phyloP scores from a whole-genome alignment of 179 eudicot genomes.

The Gypsophila paniculata region DNA sequence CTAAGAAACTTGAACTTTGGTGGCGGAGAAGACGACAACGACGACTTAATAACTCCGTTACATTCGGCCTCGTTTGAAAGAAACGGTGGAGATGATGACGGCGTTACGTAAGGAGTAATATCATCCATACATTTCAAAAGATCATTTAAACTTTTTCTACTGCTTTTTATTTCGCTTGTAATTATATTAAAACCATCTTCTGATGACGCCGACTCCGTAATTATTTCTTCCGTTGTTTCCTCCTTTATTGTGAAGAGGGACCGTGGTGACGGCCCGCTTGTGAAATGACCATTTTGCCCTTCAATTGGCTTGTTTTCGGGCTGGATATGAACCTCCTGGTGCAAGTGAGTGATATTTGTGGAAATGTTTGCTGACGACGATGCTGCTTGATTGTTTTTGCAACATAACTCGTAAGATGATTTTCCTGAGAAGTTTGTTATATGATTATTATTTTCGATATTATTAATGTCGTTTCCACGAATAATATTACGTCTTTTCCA shows the following conservation, averaged over 20 bases:
- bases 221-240: conserved; percentile 67
- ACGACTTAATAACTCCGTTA: conserved; percentile 33
- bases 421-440: conserved; percentile 30
- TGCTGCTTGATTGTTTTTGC: conserved; percentile 29
- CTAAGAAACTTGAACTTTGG: conserved; percentile 67
- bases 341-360: conserved; percentile 18
- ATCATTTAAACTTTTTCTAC: conserved; percentile 47
- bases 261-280: conserved; percentile 52
- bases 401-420: conserved; percentile 38
- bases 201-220: conserved; percentile 30
- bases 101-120: conserved; percentile 49
- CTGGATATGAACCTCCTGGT: conserved; percentile 18
- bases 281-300: conserved; percentile 24
- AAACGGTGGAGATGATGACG: conserved; percentile 55
- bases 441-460: conserved; percentile 28
- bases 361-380: conserved; percentile 24
- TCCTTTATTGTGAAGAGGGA: conserved; percentile 73
- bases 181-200: conserved; percentile 39
- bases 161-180: conserved; percentile 28
- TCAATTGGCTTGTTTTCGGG: conserved; percentile 25
- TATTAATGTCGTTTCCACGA: conserved; percentile 28
- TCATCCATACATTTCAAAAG: conserved; percentile 26
- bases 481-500: conserved; percentile 57
- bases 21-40: conserved; percentile 74
- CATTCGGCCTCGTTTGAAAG: conserved; percentile 56